phyloP scores from a whole-genome alignment of 257 asterid genomes.

The Solanum habrochaites region DNA sequence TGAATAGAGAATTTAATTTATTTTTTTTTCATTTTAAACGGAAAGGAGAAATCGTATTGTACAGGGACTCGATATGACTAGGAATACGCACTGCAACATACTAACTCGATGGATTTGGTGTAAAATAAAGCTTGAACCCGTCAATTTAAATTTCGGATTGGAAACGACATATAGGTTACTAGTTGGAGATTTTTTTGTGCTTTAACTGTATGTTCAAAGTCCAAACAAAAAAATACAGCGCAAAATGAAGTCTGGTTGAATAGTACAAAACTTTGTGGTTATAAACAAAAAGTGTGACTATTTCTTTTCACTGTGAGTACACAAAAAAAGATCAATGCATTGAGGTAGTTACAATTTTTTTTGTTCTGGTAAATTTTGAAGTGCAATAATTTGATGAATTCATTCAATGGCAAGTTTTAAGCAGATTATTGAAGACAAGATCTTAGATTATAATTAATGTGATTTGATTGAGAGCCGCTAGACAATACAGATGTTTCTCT shows the following conservation, averaged over 20 bases:
- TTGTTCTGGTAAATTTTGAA: neutral
- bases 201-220: neutral
- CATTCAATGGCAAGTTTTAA: slow-evolving; percentile 45
- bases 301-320: neutral
- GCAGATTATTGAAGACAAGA: slow-evolving; percentile 22
- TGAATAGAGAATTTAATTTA: no score
- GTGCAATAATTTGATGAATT: neutral
- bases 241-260: neutral
- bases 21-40: no score
- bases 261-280: neutral
- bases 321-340: no score
- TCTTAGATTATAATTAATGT: slow-evolving; percentile 8
- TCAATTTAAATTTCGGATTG: neutral
- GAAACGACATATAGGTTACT: neutral
- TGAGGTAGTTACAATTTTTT: no score
- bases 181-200: neutral
- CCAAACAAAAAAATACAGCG: neutral
- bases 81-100: no score
- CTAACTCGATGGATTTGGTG: no score
- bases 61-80: no score
- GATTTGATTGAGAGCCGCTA: slow-evolving; percentile 1
- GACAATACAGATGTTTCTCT: slow-evolving; percentile 15
- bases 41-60: no score
- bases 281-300: neutral
- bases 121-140: no score